phyloP scores from a whole-genome alignment of 306 rosid genomes.

The Potentilla sterilis region DNA sequence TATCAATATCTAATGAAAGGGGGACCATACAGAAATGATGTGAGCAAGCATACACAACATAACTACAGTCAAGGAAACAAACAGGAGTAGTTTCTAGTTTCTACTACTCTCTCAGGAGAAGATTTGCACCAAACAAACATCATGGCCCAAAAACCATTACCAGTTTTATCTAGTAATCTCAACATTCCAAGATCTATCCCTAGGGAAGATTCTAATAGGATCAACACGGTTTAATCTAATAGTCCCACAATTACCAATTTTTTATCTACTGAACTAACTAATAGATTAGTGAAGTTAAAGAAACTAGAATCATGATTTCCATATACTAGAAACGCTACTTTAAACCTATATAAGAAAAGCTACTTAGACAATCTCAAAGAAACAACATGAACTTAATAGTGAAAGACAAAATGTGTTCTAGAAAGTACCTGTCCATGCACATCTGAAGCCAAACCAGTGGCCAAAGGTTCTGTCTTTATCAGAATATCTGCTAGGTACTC shows the following conservation, averaged over 20 bases:
- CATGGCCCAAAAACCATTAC: background rate
- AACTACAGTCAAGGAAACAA: background rate
- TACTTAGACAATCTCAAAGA: background rate
- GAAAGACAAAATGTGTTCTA: slow-evolving; percentile 18
- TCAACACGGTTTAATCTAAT: background rate
- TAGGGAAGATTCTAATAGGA: background rate
- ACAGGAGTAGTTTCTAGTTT: background rate
- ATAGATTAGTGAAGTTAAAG: background rate
- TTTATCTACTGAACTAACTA: background rate
- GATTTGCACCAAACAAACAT: background rate
- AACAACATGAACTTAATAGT: background rate
- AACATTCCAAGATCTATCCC: background rate
- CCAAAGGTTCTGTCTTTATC: slow-evolving; percentile 76
- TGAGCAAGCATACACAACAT: background rate
- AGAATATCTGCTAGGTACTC: slow-evolving; percentile 78
- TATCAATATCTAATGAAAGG: too few species aligned
- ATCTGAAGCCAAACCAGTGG: slow-evolving; percentile 92
- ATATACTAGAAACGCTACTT: background rate
- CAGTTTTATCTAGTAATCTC: background rate
- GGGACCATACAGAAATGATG: too few species aligned
- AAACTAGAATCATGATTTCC: background rate
- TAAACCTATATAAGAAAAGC: background rate
- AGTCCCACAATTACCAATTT: background rate
- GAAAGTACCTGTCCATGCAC: slow-evolving; percentile 93
- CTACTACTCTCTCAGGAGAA: background rate